phyloP scores from a whole-genome alignment of 2,329 filamentous ascomycete genomes.

The Alternaria sp. region DNA sequence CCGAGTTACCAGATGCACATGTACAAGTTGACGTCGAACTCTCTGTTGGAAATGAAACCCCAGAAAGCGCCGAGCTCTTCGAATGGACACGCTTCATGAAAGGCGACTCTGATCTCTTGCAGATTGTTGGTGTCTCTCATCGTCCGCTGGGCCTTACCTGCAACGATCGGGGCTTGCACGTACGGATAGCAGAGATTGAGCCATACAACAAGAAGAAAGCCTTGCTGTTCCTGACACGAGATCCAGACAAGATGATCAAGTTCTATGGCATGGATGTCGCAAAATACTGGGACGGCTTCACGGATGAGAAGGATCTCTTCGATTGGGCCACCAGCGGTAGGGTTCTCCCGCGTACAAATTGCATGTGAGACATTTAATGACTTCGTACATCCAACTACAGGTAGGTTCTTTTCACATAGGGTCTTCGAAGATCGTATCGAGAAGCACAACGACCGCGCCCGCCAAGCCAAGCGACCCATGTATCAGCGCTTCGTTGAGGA shows the following conservation, averaged over 20 bases:
- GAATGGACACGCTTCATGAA: conserved; percentile 74
- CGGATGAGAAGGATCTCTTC: conserved; percentile 65
- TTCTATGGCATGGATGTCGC: conserved; percentile 69
- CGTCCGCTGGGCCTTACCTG: conserved; percentile 72
- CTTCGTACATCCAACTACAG: background rate
- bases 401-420: conserved; percentile 66
- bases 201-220: conserved; percentile 63
- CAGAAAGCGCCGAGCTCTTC: conserved; percentile 48
- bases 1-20: conserved; percentile 44
- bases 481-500: conserved; percentile 70
- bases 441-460: conserved; percentile 64
- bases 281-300: conserved; percentile 66
- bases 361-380: background rate
- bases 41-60: conserved; percentile 50
- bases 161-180: conserved; percentile 69
- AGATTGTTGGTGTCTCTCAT: conserved; percentile 70
- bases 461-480: conserved; percentile 64
- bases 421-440: conserved; percentile 45
- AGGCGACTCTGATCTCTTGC: conserved; percentile 77
- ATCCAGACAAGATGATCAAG: conserved; percentile 64
- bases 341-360: background rate
- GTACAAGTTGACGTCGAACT: conserved; percentile 76
- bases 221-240: conserved; percentile 67
- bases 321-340: conserved; percentile 67
- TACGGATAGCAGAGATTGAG: conserved; percentile 76